Conservation (phyloP, 1,139 yeast genomes). For the Lodderomyces margitis region DNA sequence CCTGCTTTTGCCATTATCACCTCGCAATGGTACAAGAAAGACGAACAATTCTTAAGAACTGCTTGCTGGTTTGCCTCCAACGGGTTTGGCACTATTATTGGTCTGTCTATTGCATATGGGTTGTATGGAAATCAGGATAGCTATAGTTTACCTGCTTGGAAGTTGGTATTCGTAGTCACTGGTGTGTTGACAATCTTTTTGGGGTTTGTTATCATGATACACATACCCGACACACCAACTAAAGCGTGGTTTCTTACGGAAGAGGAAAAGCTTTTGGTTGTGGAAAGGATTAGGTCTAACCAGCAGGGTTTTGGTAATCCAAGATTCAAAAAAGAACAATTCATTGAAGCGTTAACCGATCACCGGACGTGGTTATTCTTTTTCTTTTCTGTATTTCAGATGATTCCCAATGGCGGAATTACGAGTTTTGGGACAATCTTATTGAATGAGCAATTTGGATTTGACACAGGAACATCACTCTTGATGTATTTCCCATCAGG, state of each 20-base stretch:
- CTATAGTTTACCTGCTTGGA: constrained; percentile 28
- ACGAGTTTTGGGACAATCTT: constrained; percentile 47
- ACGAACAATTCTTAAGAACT: constrained; percentile 24
- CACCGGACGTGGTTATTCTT: constrained; percentile 43
- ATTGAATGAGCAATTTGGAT: constrained; percentile 46
- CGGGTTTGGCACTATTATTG: constrained; percentile 30
- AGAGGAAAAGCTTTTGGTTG: constrained; percentile 43
- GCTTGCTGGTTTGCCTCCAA: constrained; percentile 32
- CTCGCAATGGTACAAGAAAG: constrained; percentile 26
- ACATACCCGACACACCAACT: constrained; percentile 30
- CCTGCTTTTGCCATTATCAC: constrained; percentile 59
- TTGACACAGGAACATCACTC: constrained; percentile 23
- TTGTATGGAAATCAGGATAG: constrained; percentile 17
- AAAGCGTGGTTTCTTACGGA: constrained; percentile 40
- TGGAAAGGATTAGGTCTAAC: constrained; percentile 36
- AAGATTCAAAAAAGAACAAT: constrained; percentile 52
- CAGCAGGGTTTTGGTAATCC: constrained; percentile 58
- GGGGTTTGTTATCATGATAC: constrained; percentile 23
- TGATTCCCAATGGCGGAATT: constrained; percentile 40
- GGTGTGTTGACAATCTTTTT: constrained; percentile 28
- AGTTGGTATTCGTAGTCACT: constrained; percentile 29
- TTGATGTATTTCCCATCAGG: constrained; percentile 37
- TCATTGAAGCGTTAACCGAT: constrained; percentile 52
- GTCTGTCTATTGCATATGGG: constrained; percentile 25
- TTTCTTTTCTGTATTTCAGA: constrained; percentile 24